Evolutionary conservation across 164 flowering plant species (phyloP), one percentile per base, ranked within the genome.

Genomic region (Vitis cinerea): DNA sequence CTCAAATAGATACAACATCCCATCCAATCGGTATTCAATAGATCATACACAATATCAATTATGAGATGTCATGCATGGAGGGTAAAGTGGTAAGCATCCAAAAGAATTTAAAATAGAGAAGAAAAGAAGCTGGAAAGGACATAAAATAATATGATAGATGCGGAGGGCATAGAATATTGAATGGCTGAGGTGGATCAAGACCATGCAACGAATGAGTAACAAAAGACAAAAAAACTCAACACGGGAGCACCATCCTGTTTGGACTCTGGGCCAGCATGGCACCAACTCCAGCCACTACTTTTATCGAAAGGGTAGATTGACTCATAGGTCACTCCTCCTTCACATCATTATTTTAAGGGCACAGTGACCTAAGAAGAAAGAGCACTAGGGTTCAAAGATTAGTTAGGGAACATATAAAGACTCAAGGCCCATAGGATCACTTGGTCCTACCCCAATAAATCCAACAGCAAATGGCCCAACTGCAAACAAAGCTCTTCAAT

Each of bases 121-220:
- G 44, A 37, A 37, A 37, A 37, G 44, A 37, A 0, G 7, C 7
- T 37, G 44, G n/a, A 59, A 59, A 61, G 11, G 17, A 37, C 15
- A 31, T 61, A 31, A 37, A 31, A 14, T 37, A 14, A 11, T 7
- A 64, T 64, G 49, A 64, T 53, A 49, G 19, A 14, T 19, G 50
- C 14, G 49, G 23, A 19, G 6, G 2, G 12, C 66, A 63, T 74
- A 64, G n/a, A 69, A 67, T 70, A 71, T 51, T 67, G 47, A 31
- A 56, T 50, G 13, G 66, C 63, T 66, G 76, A 72, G 67, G 53
- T 75, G 71, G 76, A 52, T 12, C 51, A 2, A 2, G 64, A 73
- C 29, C 68, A 71, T 76, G 73, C 83, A 77, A 69, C 68, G 78
- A 77, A 80, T 64, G 57, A 3, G 37, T 77, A 74, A 54, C 31